Base-by-base conservation (phyloP, 768 basidiomycete genomes). In the Suillus americanus region DNA sequence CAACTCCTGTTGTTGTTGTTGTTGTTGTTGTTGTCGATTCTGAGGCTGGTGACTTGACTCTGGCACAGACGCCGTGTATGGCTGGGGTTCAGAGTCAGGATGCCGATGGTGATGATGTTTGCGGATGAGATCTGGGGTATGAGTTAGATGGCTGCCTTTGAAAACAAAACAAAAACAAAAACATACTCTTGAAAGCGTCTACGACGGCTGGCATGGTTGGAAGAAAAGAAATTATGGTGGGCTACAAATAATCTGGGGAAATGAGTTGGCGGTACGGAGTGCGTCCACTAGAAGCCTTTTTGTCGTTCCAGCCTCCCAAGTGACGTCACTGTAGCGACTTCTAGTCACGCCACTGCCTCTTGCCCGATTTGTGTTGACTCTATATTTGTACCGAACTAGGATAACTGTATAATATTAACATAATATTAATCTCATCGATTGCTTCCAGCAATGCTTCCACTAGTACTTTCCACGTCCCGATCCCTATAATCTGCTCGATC, bases 111-210 rank as follows among this genome's bases (percentile, higher is more conserved):
- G 84, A 73, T 91, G 91, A 79, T 92, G 91, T 73, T 78, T 78
- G 62, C 92, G 85, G 64, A 94, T 90, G 65, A 94, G 87, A 79
- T 90, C 92, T 92, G 65, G 55, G 60, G 61, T 64, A 56, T 23
- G 71, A 66, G 67, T 73, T 65, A 64, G 61, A 64, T 51, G 50
- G 53, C 61, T 63, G 63, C 30, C 33, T 23, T 65, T 48, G 8
- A 60, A 66, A 68, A 35, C 48, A 61, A 60, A 45, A 46, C 5
- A 3, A 48, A 13, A 18, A 40, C 28, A 50, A 13, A 46, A 37
- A 78, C 82, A 46, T 74, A 94, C 93, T 95, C 83, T 94, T 95
- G 81, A 95, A 92, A 25, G 90, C 90, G 77, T 94, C 88, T 71
- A 95, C 89, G 61, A 94, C 90, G 64, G 83, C 83, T 66, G 89